These are phyloP conservation scores for Diplodia sapinea DNA, from an alignment of 2,329 filamentous ascomycete genomes.

Conservation along the genomic window DNA sequence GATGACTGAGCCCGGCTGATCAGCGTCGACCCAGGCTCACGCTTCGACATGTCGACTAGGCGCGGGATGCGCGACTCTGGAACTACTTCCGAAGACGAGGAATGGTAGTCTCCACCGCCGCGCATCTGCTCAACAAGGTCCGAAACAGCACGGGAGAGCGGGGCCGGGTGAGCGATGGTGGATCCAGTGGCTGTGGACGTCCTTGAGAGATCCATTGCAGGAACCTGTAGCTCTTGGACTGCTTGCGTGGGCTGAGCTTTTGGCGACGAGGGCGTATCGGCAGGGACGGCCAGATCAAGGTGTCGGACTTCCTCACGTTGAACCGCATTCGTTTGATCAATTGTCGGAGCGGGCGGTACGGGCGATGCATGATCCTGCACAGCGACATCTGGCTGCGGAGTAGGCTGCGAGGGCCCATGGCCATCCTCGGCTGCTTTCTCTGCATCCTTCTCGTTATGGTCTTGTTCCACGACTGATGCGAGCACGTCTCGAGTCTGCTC, in stretches of 20 bases:
- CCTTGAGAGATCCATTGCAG: conserved; percentile 18
- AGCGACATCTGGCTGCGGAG: background rate
- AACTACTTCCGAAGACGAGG: background rate
- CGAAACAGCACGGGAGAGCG: conserved; percentile 23
- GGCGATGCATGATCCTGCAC: background rate
- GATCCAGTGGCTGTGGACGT: conserved; percentile 7
- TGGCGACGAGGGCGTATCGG: conserved; percentile 41
- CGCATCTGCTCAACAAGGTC: conserved; percentile 30
- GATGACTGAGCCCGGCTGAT: conserved; percentile 45
- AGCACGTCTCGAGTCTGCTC: conserved; percentile 70
- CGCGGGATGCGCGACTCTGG: conserved; percentile 48
- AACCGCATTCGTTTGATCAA: conserved; percentile 40
- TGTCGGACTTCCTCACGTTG: conserved; percentile 64
- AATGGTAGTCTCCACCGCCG: conserved; percentile 8
- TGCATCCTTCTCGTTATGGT: conserved; percentile 48
- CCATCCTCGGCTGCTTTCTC: conserved; percentile 12
- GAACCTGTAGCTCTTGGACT: conserved; percentile 17
- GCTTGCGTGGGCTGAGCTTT: conserved; percentile 19
- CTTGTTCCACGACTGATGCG: conserved; percentile 69
- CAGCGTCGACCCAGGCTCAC: conserved; percentile 39
- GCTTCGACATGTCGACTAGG: conserved; percentile 44
- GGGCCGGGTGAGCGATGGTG: conserved; percentile 1
- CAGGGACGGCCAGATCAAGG: conserved; percentile 64
- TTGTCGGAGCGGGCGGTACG: background rate
- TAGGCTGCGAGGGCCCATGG: conserved; percentile 18